Evolutionary conservation across 257 asterid genomes (phyloP).

Genomic region (Leonotis leonurus): DNA sequence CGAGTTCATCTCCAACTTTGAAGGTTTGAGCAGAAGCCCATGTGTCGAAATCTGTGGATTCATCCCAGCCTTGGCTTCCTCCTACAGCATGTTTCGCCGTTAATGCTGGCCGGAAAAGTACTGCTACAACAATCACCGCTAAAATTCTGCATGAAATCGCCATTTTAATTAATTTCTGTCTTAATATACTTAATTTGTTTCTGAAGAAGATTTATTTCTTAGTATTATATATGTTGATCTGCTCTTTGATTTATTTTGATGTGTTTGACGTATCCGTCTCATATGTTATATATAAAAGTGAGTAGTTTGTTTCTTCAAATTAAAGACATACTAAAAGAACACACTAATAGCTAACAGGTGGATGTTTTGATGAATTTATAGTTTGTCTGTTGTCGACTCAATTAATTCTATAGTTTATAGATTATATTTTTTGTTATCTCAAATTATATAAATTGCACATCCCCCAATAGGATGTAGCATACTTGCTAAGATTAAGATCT

Average conservation of each 20-base stretch:
- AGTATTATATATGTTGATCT: background rate
- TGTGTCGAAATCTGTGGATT: conserved; percentile 59
- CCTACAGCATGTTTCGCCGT: conserved; percentile 60
- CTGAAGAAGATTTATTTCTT: too few species aligned
- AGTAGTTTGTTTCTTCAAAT: conserved; percentile 14
- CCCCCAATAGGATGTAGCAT: too few species aligned
- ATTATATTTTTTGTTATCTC: background rate
- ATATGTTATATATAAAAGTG: conserved; percentile 12
- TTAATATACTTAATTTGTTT: too few species aligned
- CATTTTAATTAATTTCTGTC: conserved; percentile 13
- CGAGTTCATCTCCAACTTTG: conserved; percentile 75
- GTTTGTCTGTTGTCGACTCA: too few species aligned
- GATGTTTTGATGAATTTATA: background rate
- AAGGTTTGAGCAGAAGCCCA: conserved; percentile 71
- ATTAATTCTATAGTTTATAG: too few species aligned
- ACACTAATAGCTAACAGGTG: background rate
- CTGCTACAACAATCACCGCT: background rate
- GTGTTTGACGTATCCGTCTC: background rate
- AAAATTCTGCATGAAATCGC: conserved; percentile 16
- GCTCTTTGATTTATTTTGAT: background rate
- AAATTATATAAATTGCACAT: too few species aligned
- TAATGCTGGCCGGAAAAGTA: conserved; percentile 16
- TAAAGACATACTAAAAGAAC: conserved; percentile 10
- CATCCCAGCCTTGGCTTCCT: conserved; percentile 89
- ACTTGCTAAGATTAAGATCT: too few species aligned